Conservation (phyloP, 2,329 filamentous ascomycete genomes). For the Triangularia verruculosa region DNA sequence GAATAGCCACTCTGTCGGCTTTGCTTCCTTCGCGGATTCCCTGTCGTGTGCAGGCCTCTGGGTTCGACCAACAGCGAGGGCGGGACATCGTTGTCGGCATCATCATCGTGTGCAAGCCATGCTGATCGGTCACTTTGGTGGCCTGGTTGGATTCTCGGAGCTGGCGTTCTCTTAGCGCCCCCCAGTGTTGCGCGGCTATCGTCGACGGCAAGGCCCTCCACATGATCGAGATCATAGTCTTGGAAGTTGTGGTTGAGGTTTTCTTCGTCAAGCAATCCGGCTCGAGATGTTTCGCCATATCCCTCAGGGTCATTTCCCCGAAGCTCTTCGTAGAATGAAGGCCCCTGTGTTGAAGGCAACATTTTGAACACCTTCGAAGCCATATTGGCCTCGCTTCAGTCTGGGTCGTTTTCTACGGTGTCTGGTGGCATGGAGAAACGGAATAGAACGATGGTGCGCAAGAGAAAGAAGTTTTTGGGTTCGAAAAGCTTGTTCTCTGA, state of each 20-base stretch:
- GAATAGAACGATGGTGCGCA: not conserved
- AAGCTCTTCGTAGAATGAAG: constrained; percentile 51
- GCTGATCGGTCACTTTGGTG: constrained; percentile 26
- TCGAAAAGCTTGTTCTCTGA: not conserved
- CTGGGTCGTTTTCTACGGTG: not conserved
- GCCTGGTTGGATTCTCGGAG: not conserved
- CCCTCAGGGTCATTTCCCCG: constrained; percentile 42
- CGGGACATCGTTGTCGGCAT: constrained; percentile 59
- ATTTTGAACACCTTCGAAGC: constrained; percentile 48
- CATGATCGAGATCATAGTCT: constrained; percentile 47
- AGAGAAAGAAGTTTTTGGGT: not conserved
- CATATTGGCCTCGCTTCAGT: constrained; percentile 34
- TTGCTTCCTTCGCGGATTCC: constrained; percentile 18
- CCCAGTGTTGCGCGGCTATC: constrained; percentile 47
- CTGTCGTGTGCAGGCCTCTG: constrained; percentile 34
- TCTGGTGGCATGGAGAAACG: constrained; percentile 6
- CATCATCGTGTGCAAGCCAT: constrained; percentile 41
- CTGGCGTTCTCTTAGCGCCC: constrained; percentile 23
- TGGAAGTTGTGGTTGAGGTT: constrained; percentile 52
- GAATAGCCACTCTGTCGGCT: constrained; percentile 27
- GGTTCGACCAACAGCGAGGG: constrained; percentile 61
- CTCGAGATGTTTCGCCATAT: constrained; percentile 35
- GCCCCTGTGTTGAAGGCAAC: constrained; percentile 36
- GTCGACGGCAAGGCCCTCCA: constrained; percentile 41
- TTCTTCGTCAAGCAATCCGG: constrained; percentile 49